Percentiles rank a stretch among this genome's conserved stretches.
Conservation (phyloP, 2,329 filamentous ascomycete species). For the Cladophialophora exuberans region DNA sequence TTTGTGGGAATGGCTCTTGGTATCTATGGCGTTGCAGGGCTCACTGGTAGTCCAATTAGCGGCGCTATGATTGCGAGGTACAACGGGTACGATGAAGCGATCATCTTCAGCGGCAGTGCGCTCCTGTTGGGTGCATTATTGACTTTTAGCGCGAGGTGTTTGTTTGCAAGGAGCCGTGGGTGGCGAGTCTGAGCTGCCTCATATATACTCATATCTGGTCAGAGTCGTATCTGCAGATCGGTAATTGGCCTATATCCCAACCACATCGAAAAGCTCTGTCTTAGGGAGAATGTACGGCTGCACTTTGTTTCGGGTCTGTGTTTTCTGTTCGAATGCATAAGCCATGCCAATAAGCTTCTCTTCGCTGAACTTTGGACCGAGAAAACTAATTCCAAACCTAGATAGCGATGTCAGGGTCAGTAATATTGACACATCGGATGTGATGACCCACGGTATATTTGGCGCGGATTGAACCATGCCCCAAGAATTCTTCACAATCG, state of each 20-base stretch:
- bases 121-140: conserved; percentile 2
- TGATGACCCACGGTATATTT: background rate
- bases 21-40: conserved; percentile 49
- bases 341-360: background rate
- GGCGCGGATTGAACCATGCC: background rate
- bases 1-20: conserved; percentile 59
- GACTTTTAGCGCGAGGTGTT: conserved; percentile 6
- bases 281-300: background rate
- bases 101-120: conserved; percentile 15
- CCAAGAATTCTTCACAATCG: background rate
- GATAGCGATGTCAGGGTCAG: background rate
- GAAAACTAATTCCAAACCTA: background rate
- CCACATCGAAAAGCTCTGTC: background rate
- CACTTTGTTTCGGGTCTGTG: background rate
- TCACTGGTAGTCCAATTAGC: conserved; percentile 53
- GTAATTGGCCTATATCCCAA: no score
- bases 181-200: conserved; percentile 12
- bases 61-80: conserved; percentile 49
- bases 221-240: no score
- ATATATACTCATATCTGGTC: no score
- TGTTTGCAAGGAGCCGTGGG: conserved; percentile 7
- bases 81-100: conserved; percentile 8
- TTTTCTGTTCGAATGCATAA: background rate
- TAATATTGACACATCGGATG: background rate
- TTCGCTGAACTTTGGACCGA: background rate